Conservation (phyloP, 1,284 basidiomycete species). For the Ceratobasidium sp. region DNA sequence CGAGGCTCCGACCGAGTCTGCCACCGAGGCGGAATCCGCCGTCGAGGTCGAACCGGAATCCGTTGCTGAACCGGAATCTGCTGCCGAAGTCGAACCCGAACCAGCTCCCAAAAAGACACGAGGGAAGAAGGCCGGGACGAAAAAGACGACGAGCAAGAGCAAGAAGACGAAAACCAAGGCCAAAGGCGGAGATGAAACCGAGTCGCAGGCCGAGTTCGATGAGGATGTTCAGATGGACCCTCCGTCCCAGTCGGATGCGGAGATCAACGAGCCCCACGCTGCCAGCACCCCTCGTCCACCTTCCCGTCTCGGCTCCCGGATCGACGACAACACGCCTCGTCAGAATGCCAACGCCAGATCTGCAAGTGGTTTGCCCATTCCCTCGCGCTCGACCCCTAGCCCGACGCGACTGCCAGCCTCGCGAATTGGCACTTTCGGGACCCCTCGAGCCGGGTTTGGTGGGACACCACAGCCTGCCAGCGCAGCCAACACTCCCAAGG, state of each 20-base stretch:
- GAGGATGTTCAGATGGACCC: neutral
- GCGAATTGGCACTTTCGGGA: neutral
- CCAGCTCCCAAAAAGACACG: constrained; percentile 22
- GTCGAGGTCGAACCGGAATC: neutral
- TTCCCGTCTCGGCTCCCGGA: neutral
- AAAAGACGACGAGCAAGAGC: constrained; percentile 8
- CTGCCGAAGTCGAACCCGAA: constrained; percentile 8
- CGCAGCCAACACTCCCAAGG: constrained; percentile 7
- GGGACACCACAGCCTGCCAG: neutral
- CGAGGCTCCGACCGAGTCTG: too few relatives aligned
- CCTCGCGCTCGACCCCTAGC: constrained; percentile 21
- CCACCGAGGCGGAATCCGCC: neutral
- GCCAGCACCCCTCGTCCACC: constrained; percentile 9
- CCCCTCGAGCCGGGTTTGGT: neutral
- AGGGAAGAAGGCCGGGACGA: constrained; percentile 17
- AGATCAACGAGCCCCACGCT: neutral
- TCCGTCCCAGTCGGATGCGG: constrained; percentile 7
- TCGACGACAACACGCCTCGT: constrained; percentile 14
- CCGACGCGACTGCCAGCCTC: constrained; percentile 20
- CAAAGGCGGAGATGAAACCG: constrained; percentile 11
- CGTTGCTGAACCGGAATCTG: neutral
- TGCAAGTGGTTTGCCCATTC: constrained; percentile 7
- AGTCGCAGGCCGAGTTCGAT: constrained; percentile 14
- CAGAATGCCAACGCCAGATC: neutral
- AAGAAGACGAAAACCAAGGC: constrained; percentile 21